Base-by-base conservation (phyloP, 805 yeast genomes). In the Wickerhamiella galacta region DNA sequence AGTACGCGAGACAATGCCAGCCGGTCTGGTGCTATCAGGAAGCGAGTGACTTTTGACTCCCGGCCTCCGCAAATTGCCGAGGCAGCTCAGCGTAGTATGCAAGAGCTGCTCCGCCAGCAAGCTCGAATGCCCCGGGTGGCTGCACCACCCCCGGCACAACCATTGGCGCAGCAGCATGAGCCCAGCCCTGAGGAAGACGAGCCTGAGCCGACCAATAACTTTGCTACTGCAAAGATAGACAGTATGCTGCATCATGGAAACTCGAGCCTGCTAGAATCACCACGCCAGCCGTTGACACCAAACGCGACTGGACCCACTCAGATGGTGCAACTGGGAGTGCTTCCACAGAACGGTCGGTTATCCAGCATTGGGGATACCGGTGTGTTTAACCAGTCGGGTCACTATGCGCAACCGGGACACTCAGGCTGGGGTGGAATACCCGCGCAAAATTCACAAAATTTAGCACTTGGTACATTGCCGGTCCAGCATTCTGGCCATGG, bases 211-310 rank as follows among this genome's bases (percentile, higher is more conserved):
- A 68, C 76, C 35, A 72, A 72, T 40, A 75, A 73, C 48, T 82
- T 82, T 54, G 75, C 70, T 32, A 74, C 78, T 46, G 75, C 82
- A 35, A 69, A 73, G 19, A 81, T 79, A 24, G 94, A 82, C 49
- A 72, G 80, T 34, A 83, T 75, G 3, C 68, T 78, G 28, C 65
- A 72, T 12, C 72, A 66, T 43, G 85, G 87, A n/a, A 66, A 39
- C 16, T 49, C 58, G 14, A 46, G 44, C 23, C 48, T 67, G 1
- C 78, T 82, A 6, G 19, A 19, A 0, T 57, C 75, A 1, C 46
- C 51, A 8, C 49, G 50, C n/a, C 41, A 47, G 14, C 38, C 39
- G 29, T 25, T 38, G 15, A 33, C 39, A 9, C 37, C 41, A 6
- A 38, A 38, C 25, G 25, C 33, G 34, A 38, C 41, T 9, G 41